phyloP scores from a whole-genome alignment of 2,329 filamentous ascomycete species.

The Arthrobotrys sinensis region DNA sequence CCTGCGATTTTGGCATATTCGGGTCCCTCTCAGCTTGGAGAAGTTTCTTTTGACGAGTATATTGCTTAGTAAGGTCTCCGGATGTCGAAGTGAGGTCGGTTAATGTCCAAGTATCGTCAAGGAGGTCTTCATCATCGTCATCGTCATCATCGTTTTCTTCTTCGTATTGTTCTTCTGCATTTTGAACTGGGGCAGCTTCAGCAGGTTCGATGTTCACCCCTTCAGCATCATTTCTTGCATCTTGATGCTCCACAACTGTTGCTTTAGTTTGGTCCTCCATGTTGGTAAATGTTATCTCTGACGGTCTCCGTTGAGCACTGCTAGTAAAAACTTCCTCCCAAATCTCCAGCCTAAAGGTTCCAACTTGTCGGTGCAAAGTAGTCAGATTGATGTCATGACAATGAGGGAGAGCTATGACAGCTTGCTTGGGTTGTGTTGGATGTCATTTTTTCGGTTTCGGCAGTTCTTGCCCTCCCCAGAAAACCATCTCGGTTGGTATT shows the following conservation, averaged over 20 bases:
- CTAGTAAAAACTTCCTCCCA: not conserved
- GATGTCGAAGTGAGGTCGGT: conserved; percentile 68
- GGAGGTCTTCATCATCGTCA: conserved; percentile 68
- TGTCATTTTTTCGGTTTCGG: conserved; percentile 60
- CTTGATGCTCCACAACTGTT: conserved; percentile 5
- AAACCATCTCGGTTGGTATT: conserved; percentile 32
- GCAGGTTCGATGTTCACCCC: conserved; percentile 1
- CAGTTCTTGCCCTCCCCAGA: conserved; percentile 31
- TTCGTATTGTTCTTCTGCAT: conserved; percentile 69
- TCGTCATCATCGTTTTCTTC: conserved; percentile 71
- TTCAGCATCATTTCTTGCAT: conserved; percentile 7
- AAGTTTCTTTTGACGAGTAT: conserved; percentile 85
- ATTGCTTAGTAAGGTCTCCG: conserved; percentile 85
- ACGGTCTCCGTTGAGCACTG: not conserved
- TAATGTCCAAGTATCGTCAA: conserved; percentile 70
- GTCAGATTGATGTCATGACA: conserved; percentile 33
- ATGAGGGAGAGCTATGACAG: not conserved
- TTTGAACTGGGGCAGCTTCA: conserved; percentile 7
- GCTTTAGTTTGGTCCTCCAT: conserved; percentile 29
- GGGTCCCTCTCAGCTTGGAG: conserved; percentile 72
- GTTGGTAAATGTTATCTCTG: conserved; percentile 5
- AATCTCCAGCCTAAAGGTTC: not conserved
- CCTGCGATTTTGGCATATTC: conserved; percentile 70
- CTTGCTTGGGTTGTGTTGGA: conserved; percentile 47
- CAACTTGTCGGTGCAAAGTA: conserved; percentile 6